Base-by-base conservation (phyloP, 2,329 filamentous ascomycete species). In the Aureobasidium mangrovei region DNA sequence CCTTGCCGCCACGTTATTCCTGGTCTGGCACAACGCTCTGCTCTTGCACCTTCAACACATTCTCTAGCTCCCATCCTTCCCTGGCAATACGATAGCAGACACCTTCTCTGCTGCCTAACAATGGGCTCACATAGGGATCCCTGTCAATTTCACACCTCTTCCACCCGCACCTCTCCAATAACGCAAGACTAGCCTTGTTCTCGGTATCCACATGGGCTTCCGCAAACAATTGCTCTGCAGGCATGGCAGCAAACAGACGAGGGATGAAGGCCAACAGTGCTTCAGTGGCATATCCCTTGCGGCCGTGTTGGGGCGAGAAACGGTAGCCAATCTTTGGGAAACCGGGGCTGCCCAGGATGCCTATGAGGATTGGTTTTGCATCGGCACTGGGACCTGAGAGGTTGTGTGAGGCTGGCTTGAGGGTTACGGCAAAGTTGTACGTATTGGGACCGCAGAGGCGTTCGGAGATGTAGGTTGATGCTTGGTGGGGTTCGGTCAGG, bases 211-310 rank as follows among this genome's bases (percentile, higher is more conserved):
- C 53, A 27, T 39, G 32, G 4, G 55, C 55, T 6, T 44, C 12
- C 5, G 47, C 47, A 9, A 51, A 42, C 8, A 12, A 41, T 4
- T 35, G 45, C 8, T 57, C 55, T 2, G 18, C 35, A 3, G 53
- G 53, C 43, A 54, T 47, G 4, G 29, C 24, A 7, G 35, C 18
- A 18, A 54, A 54, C 3, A 54, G 18, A 32, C 41, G 12, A 9
- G 49, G 44, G 32, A 31, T 39, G 40, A 57, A 59, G 0, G 58
- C 57, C 26, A 43, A 31, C 42, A 62, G 24, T 2, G 60, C 60
- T 45, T 61, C 60, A 26, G 58, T 58, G 12, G 60, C 60, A 33
- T 57, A 60, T 5, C 60, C 60, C n/a, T 55, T 45, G 18, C 57
- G 54, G 31, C 54, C 55, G 24, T 56, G 38, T 2, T 24, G n/a